phyloP scores from a whole-genome alignment of 2,329 filamentous ascomycete species.

The Trichoderma endophyticum region DNA sequence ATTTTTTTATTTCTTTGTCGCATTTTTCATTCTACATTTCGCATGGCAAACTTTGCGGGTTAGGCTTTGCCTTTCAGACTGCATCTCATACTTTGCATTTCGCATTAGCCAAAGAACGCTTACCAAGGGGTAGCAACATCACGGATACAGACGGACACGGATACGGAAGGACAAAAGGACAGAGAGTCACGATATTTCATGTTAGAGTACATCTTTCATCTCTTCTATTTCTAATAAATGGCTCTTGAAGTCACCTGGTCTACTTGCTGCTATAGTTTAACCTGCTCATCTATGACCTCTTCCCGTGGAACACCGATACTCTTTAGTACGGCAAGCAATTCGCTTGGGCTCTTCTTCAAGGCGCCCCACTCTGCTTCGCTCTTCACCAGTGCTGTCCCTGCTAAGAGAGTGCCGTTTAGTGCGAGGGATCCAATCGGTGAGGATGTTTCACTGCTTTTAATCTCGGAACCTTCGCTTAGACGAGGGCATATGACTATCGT shows the following conservation, averaged over 20 bases:
- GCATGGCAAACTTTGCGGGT: background rate
- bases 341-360: conserved; percentile 34
- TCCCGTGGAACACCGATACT: conserved; percentile 31
- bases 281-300: background rate
- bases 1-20: background rate
- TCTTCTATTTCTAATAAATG: background rate
- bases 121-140: background rate
- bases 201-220: background rate
- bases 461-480: conserved; percentile 46
- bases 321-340: conserved; percentile 25
- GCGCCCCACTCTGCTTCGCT: conserved; percentile 55
- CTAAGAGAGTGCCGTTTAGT: conserved; percentile 62
- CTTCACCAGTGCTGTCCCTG: conserved; percentile 62
- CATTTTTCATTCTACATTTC: background rate
- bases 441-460: conserved; percentile 29
- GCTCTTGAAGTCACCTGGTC: background rate
- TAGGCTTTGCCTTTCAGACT: background rate
- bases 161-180: background rate
- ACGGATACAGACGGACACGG: background rate
- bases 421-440: conserved; percentile 43
- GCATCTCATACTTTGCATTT: background rate
- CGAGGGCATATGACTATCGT: conserved; percentile 55
- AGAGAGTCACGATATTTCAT: background rate
- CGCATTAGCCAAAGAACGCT: background rate
- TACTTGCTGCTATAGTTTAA: background rate